Evolutionary conservation across 768 basidiomycete species (phyloP).

Genomic region (Suillus brevipes): DNA sequence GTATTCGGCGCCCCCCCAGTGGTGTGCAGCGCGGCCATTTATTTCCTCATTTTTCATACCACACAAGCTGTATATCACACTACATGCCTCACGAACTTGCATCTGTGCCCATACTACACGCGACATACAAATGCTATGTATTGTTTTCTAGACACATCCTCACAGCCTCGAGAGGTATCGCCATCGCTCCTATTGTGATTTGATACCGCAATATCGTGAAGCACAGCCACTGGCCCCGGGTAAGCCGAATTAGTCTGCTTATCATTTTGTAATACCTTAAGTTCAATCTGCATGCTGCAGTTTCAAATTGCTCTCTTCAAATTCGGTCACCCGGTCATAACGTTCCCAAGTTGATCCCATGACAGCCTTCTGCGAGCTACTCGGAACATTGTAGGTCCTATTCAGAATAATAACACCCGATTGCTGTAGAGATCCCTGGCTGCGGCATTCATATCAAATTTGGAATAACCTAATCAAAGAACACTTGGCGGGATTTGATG

Average conservation of each 20-base stretch:
- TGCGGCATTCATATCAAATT: not conserved
- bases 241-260: slow-evolving; percentile 2
- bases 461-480: not conserved
- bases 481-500: not conserved
- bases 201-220: not conserved
- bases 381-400: not conserved
- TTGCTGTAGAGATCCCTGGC: not conserved
- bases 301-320: not conserved
- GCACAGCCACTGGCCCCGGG: not conserved
- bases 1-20: not conserved
- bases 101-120: slow-evolving; percentile 2
- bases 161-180: not conserved
- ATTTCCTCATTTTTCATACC: slow-evolving; percentile 1
- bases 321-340: not conserved
- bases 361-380: not conserved
- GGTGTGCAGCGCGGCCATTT: not conserved
- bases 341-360: not conserved
- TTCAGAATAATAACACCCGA: not conserved
- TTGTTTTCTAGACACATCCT: not conserved
- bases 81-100: not conserved
- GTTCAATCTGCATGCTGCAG: not conserved
- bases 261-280: not conserved
- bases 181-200: not conserved
- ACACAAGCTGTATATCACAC: slow-evolving; percentile 1
- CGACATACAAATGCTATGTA: slow-evolving; percentile 3